These are phyloP conservation scores for Bipolaris gigantea DNA, from an alignment of 2,329 filamentous ascomycete species.

Conservation along the genomic window DNA sequence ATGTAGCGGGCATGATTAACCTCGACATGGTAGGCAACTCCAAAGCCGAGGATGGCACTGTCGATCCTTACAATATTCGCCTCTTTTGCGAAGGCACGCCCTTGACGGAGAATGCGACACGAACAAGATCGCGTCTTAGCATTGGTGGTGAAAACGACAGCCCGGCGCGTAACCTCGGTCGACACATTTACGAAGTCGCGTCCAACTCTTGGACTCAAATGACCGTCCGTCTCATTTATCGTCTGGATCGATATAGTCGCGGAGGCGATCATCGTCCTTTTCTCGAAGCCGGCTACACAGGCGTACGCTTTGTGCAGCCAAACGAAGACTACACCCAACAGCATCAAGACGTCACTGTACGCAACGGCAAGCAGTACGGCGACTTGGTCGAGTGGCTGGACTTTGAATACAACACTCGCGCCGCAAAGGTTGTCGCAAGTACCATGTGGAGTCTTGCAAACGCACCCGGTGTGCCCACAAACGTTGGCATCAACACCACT, in stretches of 20 bases:
- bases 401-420: slow-evolving; percentile 56
- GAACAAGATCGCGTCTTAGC: slow-evolving; percentile 41
- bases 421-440: slow-evolving; percentile 56
- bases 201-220: slow-evolving; percentile 54
- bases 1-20: slow-evolving; percentile 58
- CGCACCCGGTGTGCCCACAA: slow-evolving; percentile 51
- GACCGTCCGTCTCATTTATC: slow-evolving; percentile 57
- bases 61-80: slow-evolving; percentile 54
- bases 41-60: slow-evolving; percentile 46
- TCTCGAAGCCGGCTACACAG: slow-evolving; percentile 55
- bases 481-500: slow-evolving; percentile 51
- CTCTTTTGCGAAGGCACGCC: slow-evolving; percentile 55
- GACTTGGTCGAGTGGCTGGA: slow-evolving; percentile 58
- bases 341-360: slow-evolving; percentile 55
- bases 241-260: slow-evolving; percentile 57
- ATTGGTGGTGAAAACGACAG: slow-evolving; percentile 54
- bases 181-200: slow-evolving; percentile 57
- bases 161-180: slow-evolving; percentile 55
- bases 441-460: slow-evolving; percentile 56
- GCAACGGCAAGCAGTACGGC: slow-evolving; percentile 55
- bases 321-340: slow-evolving; percentile 59
- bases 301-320: slow-evolving; percentile 58
- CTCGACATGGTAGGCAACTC: slow-evolving; percentile 59
- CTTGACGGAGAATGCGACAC: slow-evolving; percentile 46
- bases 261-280: slow-evolving; percentile 59